phyloP scores from a whole-genome alignment of 2,329 filamentous ascomycete species.

The Phaeosphaeriaceae sp. region DNA sequence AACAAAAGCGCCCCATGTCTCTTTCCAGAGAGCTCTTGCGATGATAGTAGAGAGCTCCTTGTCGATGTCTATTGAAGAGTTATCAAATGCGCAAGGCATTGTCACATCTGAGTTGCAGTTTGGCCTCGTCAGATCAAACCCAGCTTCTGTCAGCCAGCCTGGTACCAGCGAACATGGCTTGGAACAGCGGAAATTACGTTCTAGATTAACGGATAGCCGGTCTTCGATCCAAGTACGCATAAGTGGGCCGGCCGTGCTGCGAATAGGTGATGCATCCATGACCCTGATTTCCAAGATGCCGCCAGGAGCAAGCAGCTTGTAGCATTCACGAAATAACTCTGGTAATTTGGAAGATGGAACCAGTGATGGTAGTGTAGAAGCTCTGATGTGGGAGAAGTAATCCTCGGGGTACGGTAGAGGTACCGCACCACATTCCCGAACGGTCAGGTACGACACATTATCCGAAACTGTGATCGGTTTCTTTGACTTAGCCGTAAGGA shows the following conservation, averaged over 20 bases:
- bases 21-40: conserved; percentile 46
- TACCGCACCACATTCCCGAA: conserved; percentile 49
- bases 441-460: conserved; percentile 39
- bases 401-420: conserved; percentile 56
- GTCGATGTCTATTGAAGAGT: conserved; percentile 25
- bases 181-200: conserved; percentile 64
- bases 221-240: conserved; percentile 68
- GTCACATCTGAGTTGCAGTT: conserved; percentile 30
- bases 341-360: conserved; percentile 65
- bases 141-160: conserved; percentile 63
- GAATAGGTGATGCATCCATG: conserved; percentile 67
- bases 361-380: conserved; percentile 61
- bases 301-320: conserved; percentile 61
- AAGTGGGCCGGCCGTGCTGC: conserved; percentile 62
- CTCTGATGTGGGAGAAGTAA: conserved; percentile 47
- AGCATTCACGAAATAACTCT: conserved; percentile 61
- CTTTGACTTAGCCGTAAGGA: conserved; percentile 43
- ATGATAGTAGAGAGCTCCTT: conserved; percentile 43
- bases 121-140: conserved; percentile 48
- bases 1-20: conserved; percentile 47
- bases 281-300: conserved; percentile 66
- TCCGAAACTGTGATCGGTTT: conserved; percentile 41
- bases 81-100: conserved; percentile 41
- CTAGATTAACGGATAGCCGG: conserved; percentile 65
- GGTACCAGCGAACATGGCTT: conserved; percentile 66